phyloP scores from a whole-genome alignment of 768 basidiomycete genomes.

The Mycena olivaceomarginata region DNA sequence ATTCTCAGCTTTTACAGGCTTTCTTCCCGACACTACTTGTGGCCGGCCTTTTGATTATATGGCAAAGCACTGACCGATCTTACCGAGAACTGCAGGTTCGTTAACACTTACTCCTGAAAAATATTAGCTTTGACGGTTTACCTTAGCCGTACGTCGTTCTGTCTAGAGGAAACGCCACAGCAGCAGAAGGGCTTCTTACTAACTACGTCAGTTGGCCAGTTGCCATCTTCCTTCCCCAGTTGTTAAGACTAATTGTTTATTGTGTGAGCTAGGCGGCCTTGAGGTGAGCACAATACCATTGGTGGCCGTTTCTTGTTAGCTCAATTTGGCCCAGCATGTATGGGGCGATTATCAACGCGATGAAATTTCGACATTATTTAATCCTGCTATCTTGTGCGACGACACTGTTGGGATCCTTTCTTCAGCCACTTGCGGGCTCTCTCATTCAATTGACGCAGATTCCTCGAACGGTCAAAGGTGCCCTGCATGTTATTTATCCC shows the following conservation, averaged over 20 bases:
- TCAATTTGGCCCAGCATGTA: constrained; percentile 6
- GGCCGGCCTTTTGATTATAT: constrained; percentile 16
- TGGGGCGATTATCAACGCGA: constrained; percentile 1
- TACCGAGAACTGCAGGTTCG: constrained; percentile 73
- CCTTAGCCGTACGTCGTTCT: constrained; percentile 77
- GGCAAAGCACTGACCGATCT: constrained; percentile 38
- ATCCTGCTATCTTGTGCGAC: constrained; percentile 66
- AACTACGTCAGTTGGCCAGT: constrained; percentile 71
- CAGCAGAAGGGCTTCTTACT: constrained; percentile 76
- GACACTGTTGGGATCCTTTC: constrained; percentile 52
- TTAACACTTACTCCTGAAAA: neutral
- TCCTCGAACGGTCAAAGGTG: constrained; percentile 46
- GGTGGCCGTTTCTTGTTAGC: constrained; percentile 8
- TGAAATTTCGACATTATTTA: constrained; percentile 68
- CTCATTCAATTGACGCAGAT: constrained; percentile 60
- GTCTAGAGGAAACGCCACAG: constrained; percentile 69
- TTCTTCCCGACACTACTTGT: constrained; percentile 74
- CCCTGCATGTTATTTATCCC: neutral
- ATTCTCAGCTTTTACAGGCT: constrained; percentile 59
- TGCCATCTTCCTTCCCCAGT: neutral
- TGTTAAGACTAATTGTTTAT: neutral
- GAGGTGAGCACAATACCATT: constrained; percentile 5
- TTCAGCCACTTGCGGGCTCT: constrained; percentile 57
- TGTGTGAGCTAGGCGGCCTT: constrained; percentile 2
- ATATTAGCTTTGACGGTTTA: constrained; percentile 14